phyloP scores from a whole-genome alignment of 768 basidiomycete genomes.

The Amanita fuliginea region DNA sequence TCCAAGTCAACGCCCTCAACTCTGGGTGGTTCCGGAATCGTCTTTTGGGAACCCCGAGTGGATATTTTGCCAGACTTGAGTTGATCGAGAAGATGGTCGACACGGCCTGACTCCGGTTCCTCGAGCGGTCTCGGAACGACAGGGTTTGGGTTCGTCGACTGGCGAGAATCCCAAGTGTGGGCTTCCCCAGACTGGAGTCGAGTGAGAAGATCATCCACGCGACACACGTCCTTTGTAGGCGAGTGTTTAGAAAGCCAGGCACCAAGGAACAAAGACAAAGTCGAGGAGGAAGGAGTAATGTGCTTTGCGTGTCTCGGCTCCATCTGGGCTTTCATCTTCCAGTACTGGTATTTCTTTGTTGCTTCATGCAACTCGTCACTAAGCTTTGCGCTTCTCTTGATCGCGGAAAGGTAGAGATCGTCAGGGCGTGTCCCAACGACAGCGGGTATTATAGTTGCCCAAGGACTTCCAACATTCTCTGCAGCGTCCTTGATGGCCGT shows the following conservation, averaged over 20 bases:
- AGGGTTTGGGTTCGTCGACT: background rate
- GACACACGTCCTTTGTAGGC: background rate
- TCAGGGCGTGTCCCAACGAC: background rate
- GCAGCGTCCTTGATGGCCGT: background rate
- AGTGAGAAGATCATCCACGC: background rate
- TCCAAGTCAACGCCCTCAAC: too few relatives aligned
- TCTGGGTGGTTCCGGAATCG: too few relatives aligned
- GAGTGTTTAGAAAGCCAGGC: background rate
- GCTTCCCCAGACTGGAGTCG: background rate
- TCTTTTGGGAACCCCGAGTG: too few relatives aligned
- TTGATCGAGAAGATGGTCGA: background rate
- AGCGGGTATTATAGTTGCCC: background rate
- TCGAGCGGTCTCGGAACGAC: background rate
- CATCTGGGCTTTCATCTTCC: conserved; percentile 3
- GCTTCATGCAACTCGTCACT: background rate
- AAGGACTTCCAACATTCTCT: background rate
- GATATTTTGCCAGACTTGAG: too few relatives aligned
- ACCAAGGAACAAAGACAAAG: background rate
- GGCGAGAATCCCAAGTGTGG: background rate
- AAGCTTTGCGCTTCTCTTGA: background rate
- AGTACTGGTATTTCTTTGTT: background rate
- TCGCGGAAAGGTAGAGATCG: background rate
- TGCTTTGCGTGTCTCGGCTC: background rate
- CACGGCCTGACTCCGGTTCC: background rate
- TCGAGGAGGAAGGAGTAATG: conserved; percentile 1